A percentile compares a stretch with the other conserved stretches of the same genome.
These are phyloP conservation scores for Pseudogymnoascus sp. DNA, from an alignment of 2,329 filamentous ascomycete species.

Conservation along the genomic window DNA sequence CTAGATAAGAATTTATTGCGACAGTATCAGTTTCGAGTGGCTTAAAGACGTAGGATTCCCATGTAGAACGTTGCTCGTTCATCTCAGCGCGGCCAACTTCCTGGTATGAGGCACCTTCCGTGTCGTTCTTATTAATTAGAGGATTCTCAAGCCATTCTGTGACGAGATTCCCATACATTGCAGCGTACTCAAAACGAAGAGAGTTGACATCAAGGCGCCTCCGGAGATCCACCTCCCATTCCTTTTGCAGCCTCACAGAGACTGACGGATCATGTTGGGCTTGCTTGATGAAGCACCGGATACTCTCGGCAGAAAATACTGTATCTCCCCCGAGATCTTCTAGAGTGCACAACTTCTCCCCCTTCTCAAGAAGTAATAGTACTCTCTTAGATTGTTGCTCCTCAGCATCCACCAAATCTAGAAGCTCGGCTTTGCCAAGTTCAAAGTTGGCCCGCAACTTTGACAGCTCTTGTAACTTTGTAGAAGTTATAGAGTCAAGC, in stretches of 20 bases:
- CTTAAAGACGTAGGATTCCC: slow-evolving; percentile 49
- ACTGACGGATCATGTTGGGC: slow-evolving; percentile 45
- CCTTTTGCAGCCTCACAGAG: slow-evolving; percentile 35
- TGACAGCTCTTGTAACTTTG: slow-evolving; percentile 47
- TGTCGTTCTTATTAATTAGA: slow-evolving; percentile 20
- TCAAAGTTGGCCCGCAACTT: slow-evolving; percentile 44
- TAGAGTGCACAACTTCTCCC: slow-evolving; percentile 30
- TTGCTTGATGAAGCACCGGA: slow-evolving; percentile 44
- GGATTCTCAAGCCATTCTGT: slow-evolving; percentile 40
- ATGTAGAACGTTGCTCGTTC: slow-evolving; percentile 44
- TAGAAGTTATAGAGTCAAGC: slow-evolving; percentile 46
- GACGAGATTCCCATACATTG: slow-evolving; percentile 47
- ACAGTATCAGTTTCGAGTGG: slow-evolving; percentile 36
- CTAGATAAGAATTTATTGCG: slow-evolving; percentile 42
- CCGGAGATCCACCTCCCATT: slow-evolving; percentile 41
- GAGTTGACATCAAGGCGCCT: slow-evolving; percentile 39
- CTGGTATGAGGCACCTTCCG: slow-evolving; percentile 33
- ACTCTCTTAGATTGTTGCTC: background rate
- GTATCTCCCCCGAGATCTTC: slow-evolving; percentile 21
- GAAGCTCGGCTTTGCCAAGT: slow-evolving; percentile 36
- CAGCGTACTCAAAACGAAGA: slow-evolving; percentile 46
- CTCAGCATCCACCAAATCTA: slow-evolving; percentile 27
- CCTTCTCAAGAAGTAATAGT: slow-evolving; percentile 24
- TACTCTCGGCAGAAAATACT: slow-evolving; percentile 31
- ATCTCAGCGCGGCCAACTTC: slow-evolving; percentile 45